Conservation (phyloP, 306 rosid species). For the Sechiopsis laciniata region DNA sequence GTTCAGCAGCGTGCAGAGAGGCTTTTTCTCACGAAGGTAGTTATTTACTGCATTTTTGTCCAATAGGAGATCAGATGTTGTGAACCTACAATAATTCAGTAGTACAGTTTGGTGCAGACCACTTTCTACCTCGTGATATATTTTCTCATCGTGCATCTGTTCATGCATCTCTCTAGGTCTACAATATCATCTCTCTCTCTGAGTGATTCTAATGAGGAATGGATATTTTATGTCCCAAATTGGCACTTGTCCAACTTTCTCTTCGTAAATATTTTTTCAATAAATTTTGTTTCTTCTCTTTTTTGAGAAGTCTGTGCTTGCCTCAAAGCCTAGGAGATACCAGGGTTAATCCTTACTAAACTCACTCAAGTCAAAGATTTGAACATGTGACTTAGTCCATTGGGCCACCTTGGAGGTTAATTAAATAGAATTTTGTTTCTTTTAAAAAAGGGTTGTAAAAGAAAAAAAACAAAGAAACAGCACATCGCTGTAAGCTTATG, state of each 20-base stretch:
- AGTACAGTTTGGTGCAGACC: not conserved
- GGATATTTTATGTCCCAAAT: not conserved
- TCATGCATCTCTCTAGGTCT: no score
- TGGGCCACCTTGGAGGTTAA: no score
- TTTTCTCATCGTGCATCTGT: no score
- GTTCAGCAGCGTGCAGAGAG: constrained; percentile 96
- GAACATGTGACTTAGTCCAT: no score
- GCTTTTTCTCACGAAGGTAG: constrained; percentile 87
- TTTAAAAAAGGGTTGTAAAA: not conserved
- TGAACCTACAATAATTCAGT: constrained; percentile 1
- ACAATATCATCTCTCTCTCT: no score
- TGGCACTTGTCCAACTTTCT: not conserved
- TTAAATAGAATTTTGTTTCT: not conserved
- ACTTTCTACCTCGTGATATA: no score
- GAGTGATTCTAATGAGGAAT: not conserved
- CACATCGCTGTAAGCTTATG: not conserved
- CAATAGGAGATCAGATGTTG: not conserved
- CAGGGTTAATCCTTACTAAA: no score
- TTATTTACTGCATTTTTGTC: not conserved
- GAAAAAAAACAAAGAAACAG: not conserved
- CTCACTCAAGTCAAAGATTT: no score
- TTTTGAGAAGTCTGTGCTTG: no score
- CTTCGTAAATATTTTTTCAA: not conserved
- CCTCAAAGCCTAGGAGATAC: no score
- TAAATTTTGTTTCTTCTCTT: no score